Conservation (phyloP, 2,329 filamentous ascomycete genomes). For the Cadophora malorum region DNA sequence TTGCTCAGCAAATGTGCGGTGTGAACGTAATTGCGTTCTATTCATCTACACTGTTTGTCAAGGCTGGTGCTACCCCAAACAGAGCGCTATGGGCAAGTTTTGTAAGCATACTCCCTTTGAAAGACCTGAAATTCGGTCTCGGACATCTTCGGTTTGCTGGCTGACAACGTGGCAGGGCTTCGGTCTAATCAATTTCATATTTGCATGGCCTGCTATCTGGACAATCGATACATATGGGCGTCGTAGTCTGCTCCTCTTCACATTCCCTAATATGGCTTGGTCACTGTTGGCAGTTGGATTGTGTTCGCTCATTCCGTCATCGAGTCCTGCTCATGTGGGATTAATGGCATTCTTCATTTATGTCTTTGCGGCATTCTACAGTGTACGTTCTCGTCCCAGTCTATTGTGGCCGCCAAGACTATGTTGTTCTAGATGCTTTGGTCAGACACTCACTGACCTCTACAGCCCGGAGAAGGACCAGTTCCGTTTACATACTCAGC, state of each 20-base stretch:
- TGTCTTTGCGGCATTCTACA: conserved; percentile 69
- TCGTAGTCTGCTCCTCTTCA: conserved; percentile 62
- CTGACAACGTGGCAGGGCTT: conserved; percentile 59
- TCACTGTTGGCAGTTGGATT: conserved; percentile 67
- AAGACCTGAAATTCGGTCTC: too few species aligned
- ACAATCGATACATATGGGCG: conserved; percentile 74
- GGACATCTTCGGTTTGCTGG: neutral
- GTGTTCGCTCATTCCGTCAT: conserved; percentile 56
- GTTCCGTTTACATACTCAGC: conserved; percentile 68
- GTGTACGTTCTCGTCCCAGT: neutral
- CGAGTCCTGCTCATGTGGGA: conserved; percentile 53
- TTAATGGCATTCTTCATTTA: conserved; percentile 68
- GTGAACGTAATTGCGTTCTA: conserved; percentile 79
- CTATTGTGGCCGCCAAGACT: too few species aligned
- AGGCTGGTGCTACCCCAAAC: conserved; percentile 62
- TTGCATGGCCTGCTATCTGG: conserved; percentile 62
- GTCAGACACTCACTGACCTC: neutral
- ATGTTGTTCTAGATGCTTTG: too few species aligned
- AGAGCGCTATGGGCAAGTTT: conserved; percentile 64
- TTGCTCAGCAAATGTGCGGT: conserved; percentile 48
- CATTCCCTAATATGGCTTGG: conserved; percentile 72
- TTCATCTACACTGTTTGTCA: conserved; percentile 65
- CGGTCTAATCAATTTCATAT: conserved; percentile 67
- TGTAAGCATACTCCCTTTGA: neutral
- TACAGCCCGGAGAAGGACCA: conserved; percentile 62